Base-by-base conservation (phyloP, 768 basidiomycete genomes). In the Termitomyces sp. region DNA sequence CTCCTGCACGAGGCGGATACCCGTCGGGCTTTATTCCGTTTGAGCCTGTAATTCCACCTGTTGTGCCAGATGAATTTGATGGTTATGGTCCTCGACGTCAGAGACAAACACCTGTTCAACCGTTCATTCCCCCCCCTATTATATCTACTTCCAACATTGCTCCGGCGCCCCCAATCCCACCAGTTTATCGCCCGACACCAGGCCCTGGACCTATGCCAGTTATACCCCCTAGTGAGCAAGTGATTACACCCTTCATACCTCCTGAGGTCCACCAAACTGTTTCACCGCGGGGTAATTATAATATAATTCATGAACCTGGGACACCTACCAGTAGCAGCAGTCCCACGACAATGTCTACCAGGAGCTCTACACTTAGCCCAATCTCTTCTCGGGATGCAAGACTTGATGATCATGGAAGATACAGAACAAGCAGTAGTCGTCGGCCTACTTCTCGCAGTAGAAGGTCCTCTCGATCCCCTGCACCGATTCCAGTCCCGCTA, bases 1-100 rank as follows among this genome's bases (percentile, higher is more conserved):
- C 62, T 20, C 60, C 34, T 13, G n/a, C 52, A 29, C 55, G 22
- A 24, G 47, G 43, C 13, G 46, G 46, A 20, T 49, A 37, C 7
- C 67, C 63, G 49, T 56, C 50, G 37, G 61, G 63, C 37, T 65
- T 65, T 53, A 53, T 62, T 22, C 65, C 64, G 16, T 59, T 56
- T 26, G 20, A 41, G 4, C 44, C 72, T 9, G 74, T 79, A 22
- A 69, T 79, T 53, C 77, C 78, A 8, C 67, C 64, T 22, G 63
- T 63, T 2, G 57, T 67, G 44, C 61, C 64, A 32, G 50, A 48
- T 18, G 56, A 42, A n/a, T n/a, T n/a, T n/a, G n/a, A n/a, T n/a
- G n/a, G n/a, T 39, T n/a, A 18, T 29, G 43, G 16, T n/a, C 52
- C 20, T 31, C 49, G 36, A 34, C 47, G 56, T 24, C 32, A 60